phyloP scores from a whole-genome alignment of 2,329 filamentous ascomycete genomes.

The Xylariaceae sp. region DNA sequence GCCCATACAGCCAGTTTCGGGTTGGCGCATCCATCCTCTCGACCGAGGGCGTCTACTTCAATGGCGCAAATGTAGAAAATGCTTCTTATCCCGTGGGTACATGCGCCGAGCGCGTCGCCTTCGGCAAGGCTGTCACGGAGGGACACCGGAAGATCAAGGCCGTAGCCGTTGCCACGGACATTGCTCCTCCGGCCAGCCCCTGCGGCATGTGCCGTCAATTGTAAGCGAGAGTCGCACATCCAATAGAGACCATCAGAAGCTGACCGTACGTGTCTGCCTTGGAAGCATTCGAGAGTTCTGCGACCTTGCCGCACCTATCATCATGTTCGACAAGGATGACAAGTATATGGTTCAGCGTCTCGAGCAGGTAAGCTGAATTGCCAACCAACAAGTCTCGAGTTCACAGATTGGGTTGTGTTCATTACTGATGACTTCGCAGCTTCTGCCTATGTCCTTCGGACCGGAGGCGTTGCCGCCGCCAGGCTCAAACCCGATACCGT shows the following conservation, averaged over 20 bases:
- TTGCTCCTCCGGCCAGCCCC: conserved; percentile 64
- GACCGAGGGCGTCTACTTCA: conserved; percentile 48
- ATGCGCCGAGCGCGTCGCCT: conserved; percentile 88
- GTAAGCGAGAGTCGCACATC: conserved; percentile 40
- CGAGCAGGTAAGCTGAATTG: conserved; percentile 49
- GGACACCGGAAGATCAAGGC: conserved; percentile 63
- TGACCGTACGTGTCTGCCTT: background rate
- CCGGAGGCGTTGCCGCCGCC: conserved; percentile 52
- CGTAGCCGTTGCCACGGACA: conserved; percentile 81
- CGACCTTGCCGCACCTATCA: conserved; percentile 64
- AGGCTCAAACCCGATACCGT: background rate
- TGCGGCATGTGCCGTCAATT: conserved; percentile 97
- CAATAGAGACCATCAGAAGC: too few relatives aligned
- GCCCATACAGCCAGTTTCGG: conserved; percentile 88
- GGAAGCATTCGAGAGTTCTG: conserved; percentile 73
- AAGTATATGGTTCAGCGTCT: conserved; percentile 67
- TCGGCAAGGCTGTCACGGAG: conserved; percentile 70
- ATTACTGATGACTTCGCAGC: conserved; percentile 35
- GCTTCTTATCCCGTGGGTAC: conserved; percentile 91
- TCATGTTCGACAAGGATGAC: conserved; percentile 88
- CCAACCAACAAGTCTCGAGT: background rate
- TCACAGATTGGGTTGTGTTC: too few relatives aligned
- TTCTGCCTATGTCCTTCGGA: conserved; percentile 66
- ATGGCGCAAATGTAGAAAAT: conserved; percentile 90
- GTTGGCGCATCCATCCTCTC: conserved; percentile 78